Conservation (phyloP, 352 stramenopile species). For the Phytophthora litchii region DNA sequence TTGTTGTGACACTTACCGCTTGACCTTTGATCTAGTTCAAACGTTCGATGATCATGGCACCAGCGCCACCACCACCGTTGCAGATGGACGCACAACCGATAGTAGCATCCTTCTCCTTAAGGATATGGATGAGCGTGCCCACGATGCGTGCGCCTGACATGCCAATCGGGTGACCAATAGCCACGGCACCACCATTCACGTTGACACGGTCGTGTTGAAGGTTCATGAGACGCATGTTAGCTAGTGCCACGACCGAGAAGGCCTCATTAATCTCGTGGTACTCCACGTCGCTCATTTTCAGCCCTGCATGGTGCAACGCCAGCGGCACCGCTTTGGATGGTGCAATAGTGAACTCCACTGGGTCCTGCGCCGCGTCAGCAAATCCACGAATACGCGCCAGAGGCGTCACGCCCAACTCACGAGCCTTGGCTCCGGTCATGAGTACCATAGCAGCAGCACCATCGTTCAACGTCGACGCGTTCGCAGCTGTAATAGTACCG, state of each 20-base stretch:
- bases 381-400: constrained; percentile 84
- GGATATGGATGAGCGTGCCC: constrained; percentile 93
- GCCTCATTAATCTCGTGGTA: constrained; percentile 99
- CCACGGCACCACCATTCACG: constrained; percentile 95
- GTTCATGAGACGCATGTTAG: constrained; percentile 95
- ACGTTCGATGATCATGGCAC: constrained; percentile 96
- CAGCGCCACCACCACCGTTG: constrained; percentile 97
- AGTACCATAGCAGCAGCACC: constrained; percentile 96
- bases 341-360: constrained; percentile 96
- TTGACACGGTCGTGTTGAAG: constrained; percentile 94
- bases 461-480: constrained; percentile 98
- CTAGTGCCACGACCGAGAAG: constrained; percentile 97
- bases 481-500: constrained; percentile 96
- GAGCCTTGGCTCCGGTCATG: constrained; percentile 92
- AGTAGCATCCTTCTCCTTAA: constrained; percentile 95
- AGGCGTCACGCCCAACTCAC: constrained; percentile 77
- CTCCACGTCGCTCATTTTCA: constrained; percentile 94
- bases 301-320: constrained; percentile 90
- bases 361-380: constrained; percentile 86
- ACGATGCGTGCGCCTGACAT: constrained; percentile 94
- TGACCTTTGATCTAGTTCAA: constrained; percentile 49
- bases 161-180: constrained; percentile 84
- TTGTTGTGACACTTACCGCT: constrained; percentile 1
- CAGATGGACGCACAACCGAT: constrained; percentile 97
- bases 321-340: constrained; percentile 94